Evolutionary conservation across 2,329 filamentous ascomycete genomes (phyloP).

Genomic region (Penicillium oxalicum): DNA sequence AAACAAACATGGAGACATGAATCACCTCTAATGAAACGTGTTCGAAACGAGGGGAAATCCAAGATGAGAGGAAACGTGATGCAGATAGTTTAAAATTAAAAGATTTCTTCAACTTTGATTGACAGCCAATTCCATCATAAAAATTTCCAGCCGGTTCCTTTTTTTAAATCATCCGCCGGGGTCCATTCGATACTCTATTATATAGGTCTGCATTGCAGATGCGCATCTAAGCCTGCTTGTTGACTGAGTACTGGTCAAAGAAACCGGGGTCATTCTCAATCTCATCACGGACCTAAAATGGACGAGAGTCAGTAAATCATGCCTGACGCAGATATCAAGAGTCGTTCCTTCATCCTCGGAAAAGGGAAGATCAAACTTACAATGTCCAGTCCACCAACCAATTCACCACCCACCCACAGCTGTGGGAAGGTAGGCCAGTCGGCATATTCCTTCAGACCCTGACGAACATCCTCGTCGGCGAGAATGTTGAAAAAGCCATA

Average conservation of each 20-base stretch:
- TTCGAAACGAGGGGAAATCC: too few species aligned
- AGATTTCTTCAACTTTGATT: too few species aligned
- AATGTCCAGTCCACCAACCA: slow-evolving; percentile 92
- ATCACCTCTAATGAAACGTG: too few species aligned
- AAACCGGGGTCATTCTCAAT: slow-evolving; percentile 78
- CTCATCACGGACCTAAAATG: slow-evolving; percentile 79
- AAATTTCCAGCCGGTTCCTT: too few species aligned
- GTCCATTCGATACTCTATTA: too few species aligned
- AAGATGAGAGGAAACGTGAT: too few species aligned
- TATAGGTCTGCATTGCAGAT: slow-evolving; percentile 11
- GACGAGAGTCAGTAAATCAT: slow-evolving; percentile 6
- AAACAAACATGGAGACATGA: too few species aligned
- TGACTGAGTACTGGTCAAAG: slow-evolving; percentile 63
- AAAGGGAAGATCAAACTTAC: slow-evolving; percentile 50
- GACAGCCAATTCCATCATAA: too few species aligned
- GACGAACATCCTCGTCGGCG: slow-evolving; percentile 92
- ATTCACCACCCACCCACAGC: slow-evolving; percentile 81
- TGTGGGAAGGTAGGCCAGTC: slow-evolving; percentile 99
- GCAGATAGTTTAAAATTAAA: too few species aligned
- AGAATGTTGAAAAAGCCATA: slow-evolving; percentile 99
- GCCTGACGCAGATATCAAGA: too few species aligned
- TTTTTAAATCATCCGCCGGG: too few species aligned
- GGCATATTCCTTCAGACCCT: slow-evolving; percentile 94
- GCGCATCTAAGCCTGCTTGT: slow-evolving; percentile 24
- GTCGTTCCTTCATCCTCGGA: too few species aligned